These are phyloP conservation scores for Phaseolus coccineus DNA, from an alignment of 331 rosid species.

Conservation along the genomic window DNA sequence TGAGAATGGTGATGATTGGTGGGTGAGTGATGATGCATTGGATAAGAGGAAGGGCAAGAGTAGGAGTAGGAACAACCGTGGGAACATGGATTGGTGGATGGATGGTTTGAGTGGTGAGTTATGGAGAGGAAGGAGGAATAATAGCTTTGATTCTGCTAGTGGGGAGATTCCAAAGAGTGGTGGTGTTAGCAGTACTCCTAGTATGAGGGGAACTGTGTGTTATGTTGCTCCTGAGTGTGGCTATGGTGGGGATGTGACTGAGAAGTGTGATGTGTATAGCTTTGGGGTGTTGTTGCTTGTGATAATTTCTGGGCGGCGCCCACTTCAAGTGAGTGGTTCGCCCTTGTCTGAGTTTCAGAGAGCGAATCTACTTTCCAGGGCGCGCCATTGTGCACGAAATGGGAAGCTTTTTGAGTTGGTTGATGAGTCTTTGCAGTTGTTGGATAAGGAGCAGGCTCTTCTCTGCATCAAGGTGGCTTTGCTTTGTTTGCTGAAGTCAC, in stretches of 20 bases:
- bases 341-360: conserved; percentile 81
- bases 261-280: conserved; percentile 92
- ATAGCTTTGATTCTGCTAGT: conserved; percentile 71
- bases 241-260: conserved; percentile 74
- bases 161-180: conserved; percentile 93
- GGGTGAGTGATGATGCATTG: conserved; percentile 73
- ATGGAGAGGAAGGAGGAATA: conserved; percentile 63
- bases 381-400: conserved; percentile 79
- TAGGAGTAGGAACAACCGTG: conserved; percentile 60
- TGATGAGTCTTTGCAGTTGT: conserved; percentile 67
- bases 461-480: conserved; percentile 90
- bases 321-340: conserved; percentile 87
- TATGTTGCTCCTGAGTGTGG: conserved; percentile 97
- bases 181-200: conserved; percentile 92
- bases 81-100: conserved; percentile 84
- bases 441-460: conserved; percentile 76
- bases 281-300: conserved; percentile 86
- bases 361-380: conserved; percentile 92
- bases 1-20: conserved; percentile 55
- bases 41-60: conserved; percentile 66
- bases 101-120: conserved; percentile 81
- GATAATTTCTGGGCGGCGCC: conserved; percentile 86
- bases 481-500: conserved; percentile 79
- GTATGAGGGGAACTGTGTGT: conserved; percentile 96
- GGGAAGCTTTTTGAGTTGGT: conserved; percentile 89